A percentile compares a stretch with the other conserved stretches of the same genome.
These are phyloP conservation scores for Hymenoscyphus fraxineus DNA, from an alignment of 2,329 filamentous ascomycete genomes.

Conservation along the genomic window DNA sequence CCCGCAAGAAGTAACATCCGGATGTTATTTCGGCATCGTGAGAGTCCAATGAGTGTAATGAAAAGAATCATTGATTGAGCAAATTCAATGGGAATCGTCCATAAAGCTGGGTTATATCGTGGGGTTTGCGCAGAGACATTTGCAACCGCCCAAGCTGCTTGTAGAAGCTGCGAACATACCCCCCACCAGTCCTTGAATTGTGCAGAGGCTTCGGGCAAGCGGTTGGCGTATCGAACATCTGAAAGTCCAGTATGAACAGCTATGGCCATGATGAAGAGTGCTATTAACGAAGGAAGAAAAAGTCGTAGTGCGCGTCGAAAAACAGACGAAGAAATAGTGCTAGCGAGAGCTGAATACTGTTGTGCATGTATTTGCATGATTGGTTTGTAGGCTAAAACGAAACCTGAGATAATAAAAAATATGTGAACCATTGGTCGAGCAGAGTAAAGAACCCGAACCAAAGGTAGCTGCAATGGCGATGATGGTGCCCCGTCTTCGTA, in stretches of 20 bases:
- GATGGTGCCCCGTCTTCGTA: constrained; percentile 35
- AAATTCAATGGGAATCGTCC: constrained; percentile 35
- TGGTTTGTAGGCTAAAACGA: constrained; percentile 44
- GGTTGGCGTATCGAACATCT: constrained; percentile 42
- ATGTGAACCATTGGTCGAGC: constrained; percentile 48
- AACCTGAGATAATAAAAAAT: constrained; percentile 51
- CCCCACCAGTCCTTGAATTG: constrained; percentile 40
- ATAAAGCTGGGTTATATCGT: constrained; percentile 31
- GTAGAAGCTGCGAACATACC: constrained; percentile 39
- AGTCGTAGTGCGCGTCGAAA: constrained; percentile 46
- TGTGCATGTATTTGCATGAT: constrained; percentile 41
- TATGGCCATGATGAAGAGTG: constrained; percentile 43
- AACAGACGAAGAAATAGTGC: constrained; percentile 43
- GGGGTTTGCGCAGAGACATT: constrained; percentile 19
- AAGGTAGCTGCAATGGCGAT: constrained; percentile 44
- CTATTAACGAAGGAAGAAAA: constrained; percentile 43
- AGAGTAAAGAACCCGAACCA: constrained; percentile 42
- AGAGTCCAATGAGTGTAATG: constrained; percentile 27
- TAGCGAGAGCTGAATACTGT: constrained; percentile 37
- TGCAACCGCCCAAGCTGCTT: constrained; percentile 25
- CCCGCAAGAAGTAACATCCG: constrained; percentile 25
- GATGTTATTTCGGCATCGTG: constrained; percentile 24
- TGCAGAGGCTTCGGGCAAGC: constrained; percentile 36
- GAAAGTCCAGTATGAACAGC: constrained; percentile 44
- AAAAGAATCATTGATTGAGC: constrained; percentile 33